Evolutionary conservation across 257 asterid species (phyloP).

Genomic region (Dorcoceras hygrometricum): DNA sequence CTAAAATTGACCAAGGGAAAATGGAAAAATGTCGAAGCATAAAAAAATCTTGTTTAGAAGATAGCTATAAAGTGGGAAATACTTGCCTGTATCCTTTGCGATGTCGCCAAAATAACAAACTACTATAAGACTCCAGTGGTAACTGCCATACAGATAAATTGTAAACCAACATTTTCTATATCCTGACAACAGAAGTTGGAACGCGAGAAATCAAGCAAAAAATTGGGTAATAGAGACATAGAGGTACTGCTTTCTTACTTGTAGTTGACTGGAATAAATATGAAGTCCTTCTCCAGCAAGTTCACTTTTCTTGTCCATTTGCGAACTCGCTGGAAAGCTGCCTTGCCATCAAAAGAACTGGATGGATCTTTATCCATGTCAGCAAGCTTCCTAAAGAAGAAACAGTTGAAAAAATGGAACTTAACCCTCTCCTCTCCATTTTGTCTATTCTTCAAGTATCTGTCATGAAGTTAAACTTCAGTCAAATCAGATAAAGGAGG

Average conservation of each 20-base stretch:
- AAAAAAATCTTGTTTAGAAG: slow-evolving; percentile 10
- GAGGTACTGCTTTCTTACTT: slow-evolving; percentile 51
- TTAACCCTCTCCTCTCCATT: slow-evolving; percentile 47
- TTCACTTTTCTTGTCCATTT: slow-evolving; percentile 96
- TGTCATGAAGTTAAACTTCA: slow-evolving; percentile 37
- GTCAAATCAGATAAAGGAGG: slow-evolving; percentile 23
- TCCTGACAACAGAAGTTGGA: slow-evolving; percentile 27
- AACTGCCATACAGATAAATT: slow-evolving; percentile 51
- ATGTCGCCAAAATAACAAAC: slow-evolving; percentile 88
- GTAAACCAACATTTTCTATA: slow-evolving; percentile 25
- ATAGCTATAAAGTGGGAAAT: slow-evolving; percentile 20
- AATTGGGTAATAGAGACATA: slow-evolving; percentile 11
- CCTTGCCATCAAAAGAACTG: slow-evolving; percentile 77
- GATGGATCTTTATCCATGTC: slow-evolving; percentile 93
- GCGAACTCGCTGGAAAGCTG: slow-evolving; percentile 92
- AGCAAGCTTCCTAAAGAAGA: slow-evolving; percentile 91
- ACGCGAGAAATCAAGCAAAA: slow-evolving; percentile 26
- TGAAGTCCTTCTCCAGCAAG: slow-evolving; percentile 81
- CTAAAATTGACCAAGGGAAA: slow-evolving; percentile 38
- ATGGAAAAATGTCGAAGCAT: slow-evolving; percentile 17
- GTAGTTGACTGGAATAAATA: slow-evolving; percentile 89
- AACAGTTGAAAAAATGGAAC: slow-evolving; percentile 89
- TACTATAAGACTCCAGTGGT: slow-evolving; percentile 90
- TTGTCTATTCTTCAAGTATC: slow-evolving; percentile 67
- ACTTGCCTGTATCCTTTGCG: slow-evolving; percentile 69